Percentiles rank a stretch among this genome's conserved stretches.
Conservation (phyloP, 805 yeast genomes). For the Pichia exigua region DNA sequence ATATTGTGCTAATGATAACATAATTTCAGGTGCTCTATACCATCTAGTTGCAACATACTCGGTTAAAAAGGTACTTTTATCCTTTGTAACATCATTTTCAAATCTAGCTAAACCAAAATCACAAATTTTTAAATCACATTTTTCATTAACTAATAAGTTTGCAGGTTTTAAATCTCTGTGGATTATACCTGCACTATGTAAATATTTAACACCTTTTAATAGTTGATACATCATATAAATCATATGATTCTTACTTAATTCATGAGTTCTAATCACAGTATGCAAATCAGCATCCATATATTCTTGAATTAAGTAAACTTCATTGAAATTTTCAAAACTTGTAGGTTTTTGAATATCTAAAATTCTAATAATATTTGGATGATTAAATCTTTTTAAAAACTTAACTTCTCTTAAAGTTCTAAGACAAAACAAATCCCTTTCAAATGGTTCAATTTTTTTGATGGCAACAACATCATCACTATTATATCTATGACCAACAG, state of each 20-base stretch:
- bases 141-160: slow-evolving; percentile 55
- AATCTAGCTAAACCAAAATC: slow-evolving; percentile 71
- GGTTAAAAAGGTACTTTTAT: slow-evolving; percentile 41
- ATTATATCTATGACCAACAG: slow-evolving; percentile 57
- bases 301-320: slow-evolving; percentile 71
- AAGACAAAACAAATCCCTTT: slow-evolving; percentile 54
- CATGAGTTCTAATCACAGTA: slow-evolving; percentile 49
- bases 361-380: slow-evolving; percentile 64
- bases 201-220: slow-evolving; percentile 58
- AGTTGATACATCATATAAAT: slow-evolving; percentile 67
- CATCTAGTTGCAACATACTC: slow-evolving; percentile 82
- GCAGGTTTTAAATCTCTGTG: slow-evolving; percentile 77
- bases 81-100: slow-evolving; percentile 33
- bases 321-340: slow-evolving; percentile 51
- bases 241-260: slow-evolving; percentile 56
- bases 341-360: slow-evolving; percentile 60
- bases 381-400: slow-evolving; percentile 56
- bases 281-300: slow-evolving; percentile 71
- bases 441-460: slow-evolving; percentile 68
- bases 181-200: slow-evolving; percentile 66
- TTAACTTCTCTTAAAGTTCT: slow-evolving; percentile 67
- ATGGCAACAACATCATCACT: slow-evolving; percentile 60
- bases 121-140: slow-evolving; percentile 70
- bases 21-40: slow-evolving; percentile 81
- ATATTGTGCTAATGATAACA: slow-evolving; percentile 65